These are phyloP conservation scores for Phytophthora tubulina DNA, from an alignment of 352 stramenopile genomes.

Conservation along the genomic window DNA sequence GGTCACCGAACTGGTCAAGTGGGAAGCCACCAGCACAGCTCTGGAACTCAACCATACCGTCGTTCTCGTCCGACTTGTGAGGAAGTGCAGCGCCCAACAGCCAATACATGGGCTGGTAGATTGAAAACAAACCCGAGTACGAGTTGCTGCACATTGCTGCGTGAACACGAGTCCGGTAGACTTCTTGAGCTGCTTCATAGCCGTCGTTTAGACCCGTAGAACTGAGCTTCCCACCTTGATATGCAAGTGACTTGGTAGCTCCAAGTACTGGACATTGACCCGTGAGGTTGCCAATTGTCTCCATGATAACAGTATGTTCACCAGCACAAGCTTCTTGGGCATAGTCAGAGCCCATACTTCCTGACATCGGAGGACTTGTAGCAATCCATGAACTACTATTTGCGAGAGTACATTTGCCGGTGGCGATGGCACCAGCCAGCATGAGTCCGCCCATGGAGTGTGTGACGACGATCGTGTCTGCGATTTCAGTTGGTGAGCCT, in stretches of 20 bases:
- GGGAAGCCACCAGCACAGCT: conserved; percentile 59
- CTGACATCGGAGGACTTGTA: conserved; percentile 51
- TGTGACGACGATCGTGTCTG: conserved; percentile 55
- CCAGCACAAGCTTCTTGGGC: conserved; percentile 44
- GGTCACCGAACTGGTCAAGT: conserved; percentile 42
- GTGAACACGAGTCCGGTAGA: conserved; percentile 43
- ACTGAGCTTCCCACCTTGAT: conserved; percentile 41
- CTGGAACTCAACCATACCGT: conserved; percentile 63
- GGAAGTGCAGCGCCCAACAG: conserved; percentile 39
- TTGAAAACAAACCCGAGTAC: conserved; percentile 50
- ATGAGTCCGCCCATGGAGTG: conserved; percentile 65
- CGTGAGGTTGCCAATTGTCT: conserved; percentile 42
- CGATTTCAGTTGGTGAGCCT: conserved; percentile 37
- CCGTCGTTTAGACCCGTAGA: conserved; percentile 27
- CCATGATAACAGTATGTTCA: conserved; percentile 40
- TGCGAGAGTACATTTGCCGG: conserved; percentile 49
- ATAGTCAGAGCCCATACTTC: conserved; percentile 64
- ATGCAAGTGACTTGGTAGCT: conserved; percentile 47
- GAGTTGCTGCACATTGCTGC: conserved; percentile 54
- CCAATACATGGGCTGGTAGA: conserved; percentile 42
- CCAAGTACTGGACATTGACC: conserved; percentile 45
- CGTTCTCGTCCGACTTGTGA: conserved; percentile 52
- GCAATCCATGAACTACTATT: conserved; percentile 52
- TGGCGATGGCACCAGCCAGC: conserved; percentile 51
- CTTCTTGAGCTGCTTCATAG: conserved; percentile 45